These are phyloP conservation scores for Geotrichum carabidarum DNA, from an alignment of 1,139 yeast species.

Conservation along the genomic window DNA sequence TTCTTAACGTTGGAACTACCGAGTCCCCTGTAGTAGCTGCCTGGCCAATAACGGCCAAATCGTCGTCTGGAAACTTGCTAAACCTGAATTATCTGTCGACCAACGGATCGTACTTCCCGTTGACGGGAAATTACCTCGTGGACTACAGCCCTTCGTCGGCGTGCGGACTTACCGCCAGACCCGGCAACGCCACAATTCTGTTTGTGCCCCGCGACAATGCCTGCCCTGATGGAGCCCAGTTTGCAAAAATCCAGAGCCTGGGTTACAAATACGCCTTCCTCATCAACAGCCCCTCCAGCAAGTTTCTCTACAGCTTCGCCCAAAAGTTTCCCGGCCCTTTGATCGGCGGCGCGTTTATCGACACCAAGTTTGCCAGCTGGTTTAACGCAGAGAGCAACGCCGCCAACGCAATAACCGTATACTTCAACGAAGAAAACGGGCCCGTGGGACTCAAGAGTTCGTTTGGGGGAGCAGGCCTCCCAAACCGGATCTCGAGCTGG, in stretches of 20 bases:
- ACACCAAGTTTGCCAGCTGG: not conserved
- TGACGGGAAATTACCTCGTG: conserved; percentile 7
- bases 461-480: conserved; percentile 9
- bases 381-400: not conserved
- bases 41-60: conserved; percentile 16
- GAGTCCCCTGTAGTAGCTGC: conserved; percentile 7
- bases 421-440: not conserved
- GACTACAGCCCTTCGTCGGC: conserved; percentile 8
- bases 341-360: conserved; percentile 7
- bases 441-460: conserved; percentile 5
- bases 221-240: conserved; percentile 6
- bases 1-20: conserved; percentile 10
- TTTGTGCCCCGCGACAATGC: conserved; percentile 1
- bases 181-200: conserved; percentile 2
- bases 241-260: not conserved
- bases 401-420: conserved; percentile 3
- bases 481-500: conserved; percentile 20
- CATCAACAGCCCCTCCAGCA: conserved; percentile 1
- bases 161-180: not conserved
- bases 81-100: conserved; percentile 9
- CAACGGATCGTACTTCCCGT: conserved; percentile 9
- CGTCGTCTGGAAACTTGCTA: not conserved
- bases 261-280: conserved; percentile 8
- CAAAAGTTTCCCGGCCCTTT: not conserved
- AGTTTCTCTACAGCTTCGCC: conserved; percentile 2